phyloP scores from a whole-genome alignment of 176 grass and related monocot species.

The Carex scoparia region DNA sequence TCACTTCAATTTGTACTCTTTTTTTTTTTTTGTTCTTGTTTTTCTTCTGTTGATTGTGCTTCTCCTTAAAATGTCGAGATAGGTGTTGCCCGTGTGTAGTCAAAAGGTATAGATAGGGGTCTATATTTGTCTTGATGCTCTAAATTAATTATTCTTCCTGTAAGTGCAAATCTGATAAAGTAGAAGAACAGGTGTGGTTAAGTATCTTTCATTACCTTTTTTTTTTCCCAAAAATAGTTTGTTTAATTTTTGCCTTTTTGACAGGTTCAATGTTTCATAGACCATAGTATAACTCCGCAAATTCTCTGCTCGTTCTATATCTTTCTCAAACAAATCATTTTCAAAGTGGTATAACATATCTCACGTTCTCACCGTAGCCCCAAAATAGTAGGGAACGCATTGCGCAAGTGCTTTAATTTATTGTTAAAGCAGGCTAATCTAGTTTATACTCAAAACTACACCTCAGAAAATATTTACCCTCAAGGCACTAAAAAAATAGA shows the following conservation, averaged over 20 bases:
- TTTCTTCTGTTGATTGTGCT: neutral
- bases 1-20: constrained; percentile 4
- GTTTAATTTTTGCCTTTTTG: neutral
- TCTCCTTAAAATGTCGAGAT: neutral
- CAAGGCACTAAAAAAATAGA: neutral
- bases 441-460: neutral
- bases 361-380: neutral
- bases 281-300: neutral
- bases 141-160: constrained; percentile 8
- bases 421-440: constrained; percentile 2
- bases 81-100: neutral
- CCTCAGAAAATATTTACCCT: neutral
- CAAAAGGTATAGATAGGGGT: constrained; percentile 13
- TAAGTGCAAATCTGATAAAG: constrained; percentile 1
- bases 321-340: neutral
- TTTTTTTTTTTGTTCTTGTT: neutral
- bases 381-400: neutral
- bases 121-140: constrained; percentile 12
- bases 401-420: neutral
- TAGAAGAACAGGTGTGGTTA: neutral
- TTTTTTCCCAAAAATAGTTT: neutral
- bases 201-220: neutral
- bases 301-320: neutral
- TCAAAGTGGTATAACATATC: neutral
- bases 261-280: neutral